Base-by-base conservation (phyloP, 768 basidiomycete genomes). In the Candolleomyces eurysporus region DNA sequence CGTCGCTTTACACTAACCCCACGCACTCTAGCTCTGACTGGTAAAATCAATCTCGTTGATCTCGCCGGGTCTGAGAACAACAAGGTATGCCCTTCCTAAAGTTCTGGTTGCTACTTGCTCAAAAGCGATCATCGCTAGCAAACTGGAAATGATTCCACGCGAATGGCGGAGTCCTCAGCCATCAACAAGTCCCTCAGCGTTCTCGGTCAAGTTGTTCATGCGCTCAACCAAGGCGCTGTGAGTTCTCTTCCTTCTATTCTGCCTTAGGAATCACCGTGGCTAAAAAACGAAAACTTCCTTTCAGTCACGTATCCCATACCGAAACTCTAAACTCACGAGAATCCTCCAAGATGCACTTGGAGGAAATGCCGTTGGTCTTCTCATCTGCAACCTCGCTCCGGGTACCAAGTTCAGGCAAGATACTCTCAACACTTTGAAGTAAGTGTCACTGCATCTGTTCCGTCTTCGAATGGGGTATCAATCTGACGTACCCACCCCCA, bases 31-130 rank as follows among this genome's bases (percentile, higher is more conserved):
- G 91, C 82, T 48, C 70, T 88, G 53, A 82, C 79, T 2, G 92
- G 92, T 10, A 92, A 90, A 71, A 88, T 94, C 59, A 92, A 92
- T 64, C 82, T 95, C 9, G 91, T 94, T 11, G 94, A 96, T 74
- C 82, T 96, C 30, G 94, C 94, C 17, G 94, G 94, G 30, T 93
- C 91, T 0, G 94, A 96, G 75, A 94, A 94, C 68, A 95, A 94
- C 72, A 95, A 92, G 75, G 87, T 86, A 42, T 16, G 14, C 31
- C 40, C 4, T 21, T 36, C 57, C 21, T 49, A 11, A 45, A 55
- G 40, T 56, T 36, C 42, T 57, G 19, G 45, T 58, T 10, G 40
- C 36, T 7, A 36, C 36, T 53, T 16, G 65, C 21, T 54, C 14
- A 53, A 14, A 26, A 26, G 8, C 19, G 0, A 59, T 19, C 45